Conservation (phyloP, 805 yeast species). For the Metschnikowia matae region DNA sequence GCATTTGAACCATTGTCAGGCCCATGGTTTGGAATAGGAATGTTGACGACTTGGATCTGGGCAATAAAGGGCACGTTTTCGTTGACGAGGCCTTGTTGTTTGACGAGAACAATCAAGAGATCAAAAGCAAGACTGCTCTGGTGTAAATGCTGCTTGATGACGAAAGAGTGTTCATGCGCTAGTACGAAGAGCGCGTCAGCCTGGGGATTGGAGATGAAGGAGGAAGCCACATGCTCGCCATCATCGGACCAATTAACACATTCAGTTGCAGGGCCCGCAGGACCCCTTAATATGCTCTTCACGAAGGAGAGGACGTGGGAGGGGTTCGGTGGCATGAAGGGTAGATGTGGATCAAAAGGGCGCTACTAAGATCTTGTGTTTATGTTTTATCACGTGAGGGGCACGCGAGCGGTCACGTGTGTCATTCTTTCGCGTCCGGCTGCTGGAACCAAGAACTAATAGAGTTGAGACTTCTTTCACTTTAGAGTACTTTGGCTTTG, state of each 20-base stretch:
- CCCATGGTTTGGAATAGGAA: slow-evolving; percentile 7
- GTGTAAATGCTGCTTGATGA: slow-evolving; percentile 7
- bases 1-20: not conserved
- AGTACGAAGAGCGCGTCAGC: slow-evolving; percentile 14
- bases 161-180: slow-evolving; percentile 2
- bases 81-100: slow-evolving; percentile 9
- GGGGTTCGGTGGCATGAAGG: not conserved
- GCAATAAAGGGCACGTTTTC: slow-evolving; percentile 6
- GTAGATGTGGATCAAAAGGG: not conserved
- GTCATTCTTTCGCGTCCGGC: not conserved
- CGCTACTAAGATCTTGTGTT: slow-evolving; percentile 1
- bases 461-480: too few relatives aligned
- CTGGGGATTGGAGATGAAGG: slow-evolving; percentile 9
- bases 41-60: slow-evolving; percentile 16
- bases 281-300: not conserved
- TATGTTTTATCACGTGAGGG: not conserved
- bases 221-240: slow-evolving; percentile 2
- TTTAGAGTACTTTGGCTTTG: too few relatives aligned
- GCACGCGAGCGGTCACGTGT: not conserved
- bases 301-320: slow-evolving; percentile 2
- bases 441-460: too few relatives aligned
- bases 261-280: not conserved
- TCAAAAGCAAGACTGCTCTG: slow-evolving; percentile 3
- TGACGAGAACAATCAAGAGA: slow-evolving; percentile 10
- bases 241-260: slow-evolving; percentile 5